phyloP scores from a whole-genome alignment of 2,329 filamentous ascomycete genomes.

The Pseudogymnoascus sp. region DNA sequence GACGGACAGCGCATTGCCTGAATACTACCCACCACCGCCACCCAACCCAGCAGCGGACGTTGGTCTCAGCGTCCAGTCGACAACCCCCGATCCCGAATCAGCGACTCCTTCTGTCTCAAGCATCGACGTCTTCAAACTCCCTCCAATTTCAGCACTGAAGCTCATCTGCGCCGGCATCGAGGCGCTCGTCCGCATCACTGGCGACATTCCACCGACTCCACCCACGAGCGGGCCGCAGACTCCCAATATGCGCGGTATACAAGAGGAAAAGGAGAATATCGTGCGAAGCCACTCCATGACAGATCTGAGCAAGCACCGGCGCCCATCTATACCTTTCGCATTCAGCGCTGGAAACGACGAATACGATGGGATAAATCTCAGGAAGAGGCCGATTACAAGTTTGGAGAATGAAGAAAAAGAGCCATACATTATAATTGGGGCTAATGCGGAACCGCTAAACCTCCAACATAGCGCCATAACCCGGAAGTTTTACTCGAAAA shows the following conservation, averaged over 20 bases:
- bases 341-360: constrained; percentile 26
- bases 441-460: constrained; percentile 63
- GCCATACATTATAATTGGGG: constrained; percentile 56
- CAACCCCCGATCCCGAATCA: constrained; percentile 20
- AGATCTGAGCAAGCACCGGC: constrained; percentile 25
- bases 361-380: constrained; percentile 50
- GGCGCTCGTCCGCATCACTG: constrained; percentile 61
- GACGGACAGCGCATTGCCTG: constrained; percentile 14
- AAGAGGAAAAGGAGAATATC: constrained; percentile 54
- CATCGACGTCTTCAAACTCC: constrained; percentile 66
- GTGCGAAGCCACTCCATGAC: constrained; percentile 49
- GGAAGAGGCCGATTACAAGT: constrained; percentile 27
- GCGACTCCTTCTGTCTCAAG: constrained; percentile 29
- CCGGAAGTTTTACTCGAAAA: constrained; percentile 87
- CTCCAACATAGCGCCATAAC: constrained; percentile 80
- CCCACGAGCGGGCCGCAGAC: constrained; percentile 55
- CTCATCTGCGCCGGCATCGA: constrained; percentile 68
- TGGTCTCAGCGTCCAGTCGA: constrained; percentile 18
- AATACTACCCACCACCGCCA: constrained; percentile 24
- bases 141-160: constrained; percentile 67
- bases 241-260: constrained; percentile 58
- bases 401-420: constrained; percentile 21
- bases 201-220: constrained; percentile 75
- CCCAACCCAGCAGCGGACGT: constrained; percentile 26
- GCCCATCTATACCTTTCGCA: constrained; percentile 21